A percentile compares a stretch with the other conserved stretches of the same genome.
Conservation (phyloP, 805 yeast species). For the Candida golubevii region DNA sequence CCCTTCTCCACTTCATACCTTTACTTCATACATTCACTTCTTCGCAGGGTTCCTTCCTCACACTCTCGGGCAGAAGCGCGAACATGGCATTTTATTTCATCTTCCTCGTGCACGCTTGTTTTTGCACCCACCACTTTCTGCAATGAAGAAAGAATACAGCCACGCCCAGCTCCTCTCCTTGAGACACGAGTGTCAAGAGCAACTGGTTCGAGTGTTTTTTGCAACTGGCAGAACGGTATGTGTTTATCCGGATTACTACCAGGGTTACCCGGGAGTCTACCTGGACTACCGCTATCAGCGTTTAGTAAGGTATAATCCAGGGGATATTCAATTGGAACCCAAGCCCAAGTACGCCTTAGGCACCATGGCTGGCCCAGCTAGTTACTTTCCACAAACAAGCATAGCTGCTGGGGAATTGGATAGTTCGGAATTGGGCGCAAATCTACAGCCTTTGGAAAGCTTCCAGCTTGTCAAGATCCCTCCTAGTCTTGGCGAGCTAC, state of each 20-base stretch:
- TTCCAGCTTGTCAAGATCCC: constrained; percentile 8
- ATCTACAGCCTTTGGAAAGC: constrained; percentile 1
- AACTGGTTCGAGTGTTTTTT: constrained; percentile 4
- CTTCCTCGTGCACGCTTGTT: constrained; percentile 1
- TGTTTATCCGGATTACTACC: not conserved
- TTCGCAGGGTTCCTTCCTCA: too few relatives aligned
- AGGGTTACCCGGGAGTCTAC: too few relatives aligned
- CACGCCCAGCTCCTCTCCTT: constrained; percentile 7
- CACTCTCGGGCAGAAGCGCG: too few relatives aligned
- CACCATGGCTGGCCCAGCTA: not conserved
- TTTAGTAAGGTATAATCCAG: too few relatives aligned
- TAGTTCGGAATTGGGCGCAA: not conserved
- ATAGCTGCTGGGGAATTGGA: not conserved
- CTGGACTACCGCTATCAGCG: too few relatives aligned
- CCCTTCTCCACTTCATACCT: too few relatives aligned
- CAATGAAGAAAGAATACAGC: constrained; percentile 12
- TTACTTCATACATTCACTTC: too few relatives aligned
- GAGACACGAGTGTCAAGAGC: constrained; percentile 14
- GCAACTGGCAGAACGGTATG: constrained; percentile 1
- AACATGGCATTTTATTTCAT: too few relatives aligned
- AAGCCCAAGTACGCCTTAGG: too few relatives aligned
- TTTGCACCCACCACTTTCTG: constrained; percentile 11
- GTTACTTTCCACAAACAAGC: not conserved
- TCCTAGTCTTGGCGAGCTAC: constrained; percentile 8
- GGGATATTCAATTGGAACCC: too few relatives aligned